Conservation (phyloP, 163 green algal species). For the Dunaliella salina region DNA sequence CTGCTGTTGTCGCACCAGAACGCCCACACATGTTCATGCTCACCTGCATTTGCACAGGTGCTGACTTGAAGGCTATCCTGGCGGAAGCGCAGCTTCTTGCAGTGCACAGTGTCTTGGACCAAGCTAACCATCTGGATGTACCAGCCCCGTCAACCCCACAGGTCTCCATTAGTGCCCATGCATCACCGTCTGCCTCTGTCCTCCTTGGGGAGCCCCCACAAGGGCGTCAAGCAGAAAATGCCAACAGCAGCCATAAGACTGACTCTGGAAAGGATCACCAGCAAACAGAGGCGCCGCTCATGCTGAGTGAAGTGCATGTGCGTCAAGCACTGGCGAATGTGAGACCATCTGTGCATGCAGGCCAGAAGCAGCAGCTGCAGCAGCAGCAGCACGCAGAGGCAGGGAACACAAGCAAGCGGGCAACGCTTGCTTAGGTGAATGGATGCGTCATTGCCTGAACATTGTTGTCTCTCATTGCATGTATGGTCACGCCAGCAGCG, state of each 20-base stretch:
- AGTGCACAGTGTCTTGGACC: constrained; percentile 65
- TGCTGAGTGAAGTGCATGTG: constrained; percentile 47
- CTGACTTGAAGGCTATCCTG: constrained; percentile 74
- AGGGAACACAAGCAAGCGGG: neutral
- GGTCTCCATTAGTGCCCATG: neutral
- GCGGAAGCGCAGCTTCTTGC: constrained; percentile 80
- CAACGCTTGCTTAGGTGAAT: neutral
- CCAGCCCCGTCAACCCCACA: neutral
- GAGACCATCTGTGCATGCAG: constrained; percentile 49
- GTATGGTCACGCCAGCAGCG: no score
- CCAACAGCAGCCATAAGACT: neutral
- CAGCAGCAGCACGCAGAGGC: neutral
- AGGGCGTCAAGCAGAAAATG: neutral
- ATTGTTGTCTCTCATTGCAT: no score
- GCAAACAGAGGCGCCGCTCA: constrained; percentile 1
- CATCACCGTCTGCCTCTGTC: neutral
- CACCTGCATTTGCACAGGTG: constrained; percentile 33
- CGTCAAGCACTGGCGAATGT: constrained; percentile 38
- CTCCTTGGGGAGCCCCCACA: neutral
- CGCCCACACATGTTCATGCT: neutral
- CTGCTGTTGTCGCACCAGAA: no score
- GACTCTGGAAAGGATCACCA: neutral
- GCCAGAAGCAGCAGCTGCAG: neutral
- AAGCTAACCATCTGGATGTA: neutral
- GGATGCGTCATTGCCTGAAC: no score